phyloP scores from a whole-genome alignment of 106 monocot species.

The Posidonia australis region DNA sequence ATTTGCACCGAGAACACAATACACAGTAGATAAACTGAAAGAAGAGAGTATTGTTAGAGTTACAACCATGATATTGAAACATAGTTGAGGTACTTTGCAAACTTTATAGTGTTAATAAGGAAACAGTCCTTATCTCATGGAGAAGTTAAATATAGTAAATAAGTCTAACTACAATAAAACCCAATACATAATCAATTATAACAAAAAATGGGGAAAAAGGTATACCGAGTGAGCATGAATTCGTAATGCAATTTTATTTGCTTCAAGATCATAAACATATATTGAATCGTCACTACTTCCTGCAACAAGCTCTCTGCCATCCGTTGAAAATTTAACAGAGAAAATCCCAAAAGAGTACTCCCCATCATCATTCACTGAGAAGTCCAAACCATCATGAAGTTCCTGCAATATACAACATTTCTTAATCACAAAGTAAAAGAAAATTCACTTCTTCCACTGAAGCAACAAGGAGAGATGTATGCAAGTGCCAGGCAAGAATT shows the following conservation, averaged over 20 bases:
- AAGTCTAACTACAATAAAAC: no score
- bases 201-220: background rate
- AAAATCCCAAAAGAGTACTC: constrained; percentile 70
- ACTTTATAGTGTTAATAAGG: no score
- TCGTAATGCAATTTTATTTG: constrained; percentile 56
- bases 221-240: constrained; percentile 63
- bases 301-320: constrained; percentile 86
- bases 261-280: constrained; percentile 78
- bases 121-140: no score
- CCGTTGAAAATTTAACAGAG: constrained; percentile 85
- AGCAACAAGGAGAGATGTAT: background rate
- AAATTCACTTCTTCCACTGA: background rate
- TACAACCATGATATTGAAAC: background rate
- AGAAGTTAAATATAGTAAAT: no score
- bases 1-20: background rate
- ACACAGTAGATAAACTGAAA: background rate
- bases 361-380: constrained; percentile 43
- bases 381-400: constrained; percentile 76
- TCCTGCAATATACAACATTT: constrained; percentile 35
- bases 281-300: constrained; percentile 71
- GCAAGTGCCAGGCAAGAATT: no score
- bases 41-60: background rate
- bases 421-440: background rate
- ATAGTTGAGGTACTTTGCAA: background rate
- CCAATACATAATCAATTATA: no score